Percentiles rank a stretch among this genome's conserved stretches.
Evolutionary conservation across 208 protist species (phyloP).

Genomic region (Plasmodiophora brassicae): DNA sequence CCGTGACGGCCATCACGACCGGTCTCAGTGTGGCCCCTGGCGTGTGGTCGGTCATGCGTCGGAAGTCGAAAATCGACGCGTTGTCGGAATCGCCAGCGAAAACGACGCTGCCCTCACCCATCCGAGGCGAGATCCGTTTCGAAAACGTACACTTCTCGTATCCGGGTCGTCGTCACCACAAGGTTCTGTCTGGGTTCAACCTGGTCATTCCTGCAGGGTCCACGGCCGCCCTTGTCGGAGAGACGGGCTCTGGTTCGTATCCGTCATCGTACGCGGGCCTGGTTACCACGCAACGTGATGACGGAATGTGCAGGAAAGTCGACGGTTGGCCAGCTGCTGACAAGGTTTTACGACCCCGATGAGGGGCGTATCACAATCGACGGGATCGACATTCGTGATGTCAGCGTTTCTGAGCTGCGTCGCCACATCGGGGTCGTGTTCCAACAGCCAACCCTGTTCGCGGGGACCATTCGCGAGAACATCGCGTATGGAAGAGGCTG

Average conservation of each 20-base stretch:
- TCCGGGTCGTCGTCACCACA: background rate
- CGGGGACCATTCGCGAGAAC: slow-evolving; percentile 86
- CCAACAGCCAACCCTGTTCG: slow-evolving; percentile 89
- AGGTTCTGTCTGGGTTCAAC: background rate
- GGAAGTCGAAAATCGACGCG: background rate
- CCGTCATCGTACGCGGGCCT: background rate
- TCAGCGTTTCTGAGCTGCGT: slow-evolving; percentile 75
- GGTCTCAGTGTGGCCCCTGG: background rate
- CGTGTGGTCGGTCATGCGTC: background rate
- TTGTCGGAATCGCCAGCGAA: background rate
- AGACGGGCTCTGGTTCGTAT: background rate
- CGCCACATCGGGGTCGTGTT: slow-evolving; percentile 80
- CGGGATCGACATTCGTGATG: slow-evolving; percentile 72
- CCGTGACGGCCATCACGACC: background rate
- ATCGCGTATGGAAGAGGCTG: slow-evolving; percentile 79
- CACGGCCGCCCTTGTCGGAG: background rate
- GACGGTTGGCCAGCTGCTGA: slow-evolving; percentile 64
- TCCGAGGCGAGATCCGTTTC: background rate
- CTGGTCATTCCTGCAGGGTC: background rate
- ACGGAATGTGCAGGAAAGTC: background rate
- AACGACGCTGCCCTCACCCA: background rate
- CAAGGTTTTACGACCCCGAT: slow-evolving; percentile 83
- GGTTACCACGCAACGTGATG: background rate
- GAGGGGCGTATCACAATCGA: slow-evolving; percentile 78
- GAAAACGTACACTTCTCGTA: background rate